Evolutionary conservation across 129 eudicot species (phyloP).

Genomic region (Arctium minus): DNA sequence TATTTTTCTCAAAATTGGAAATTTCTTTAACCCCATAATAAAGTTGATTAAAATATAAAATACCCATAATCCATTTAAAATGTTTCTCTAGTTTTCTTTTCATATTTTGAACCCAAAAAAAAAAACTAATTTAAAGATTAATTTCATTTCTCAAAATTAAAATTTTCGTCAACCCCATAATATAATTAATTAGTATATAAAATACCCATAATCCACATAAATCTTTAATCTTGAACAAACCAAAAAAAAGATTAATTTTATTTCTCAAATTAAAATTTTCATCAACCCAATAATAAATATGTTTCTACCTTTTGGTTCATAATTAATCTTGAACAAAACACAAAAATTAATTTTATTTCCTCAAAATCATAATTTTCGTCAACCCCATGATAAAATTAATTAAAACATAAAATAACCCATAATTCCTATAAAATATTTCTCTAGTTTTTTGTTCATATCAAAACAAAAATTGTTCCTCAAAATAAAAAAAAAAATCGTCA

Average conservation of each 20-base stretch:
- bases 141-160: not conserved
- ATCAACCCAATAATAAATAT: not conserved
- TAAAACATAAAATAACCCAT: not conserved
- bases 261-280: not conserved
- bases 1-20: not conserved
- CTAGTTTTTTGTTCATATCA: not conserved
- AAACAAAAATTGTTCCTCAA: not conserved
- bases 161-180: not conserved
- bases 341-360: not conserved
- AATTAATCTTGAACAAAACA: not conserved
- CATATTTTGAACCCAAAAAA: not conserved
- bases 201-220: not conserved
- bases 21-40: not conserved
- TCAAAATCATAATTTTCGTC: not conserved
- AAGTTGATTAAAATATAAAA: not conserved
- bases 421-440: not conserved
- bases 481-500: not conserved
- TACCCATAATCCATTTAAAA: not conserved
- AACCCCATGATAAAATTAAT: not conserved
- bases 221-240: not conserved
- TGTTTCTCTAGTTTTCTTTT: not conserved
- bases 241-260: not conserved
- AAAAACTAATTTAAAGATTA: not conserved
- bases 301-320: not conserved
- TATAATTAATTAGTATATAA: not conserved